A percentile compares a stretch with the other conserved stretches of the same genome.
These are phyloP conservation scores for Salix dunnii DNA, from an alignment of 345 rosid genomes.

Conservation along the genomic window DNA sequence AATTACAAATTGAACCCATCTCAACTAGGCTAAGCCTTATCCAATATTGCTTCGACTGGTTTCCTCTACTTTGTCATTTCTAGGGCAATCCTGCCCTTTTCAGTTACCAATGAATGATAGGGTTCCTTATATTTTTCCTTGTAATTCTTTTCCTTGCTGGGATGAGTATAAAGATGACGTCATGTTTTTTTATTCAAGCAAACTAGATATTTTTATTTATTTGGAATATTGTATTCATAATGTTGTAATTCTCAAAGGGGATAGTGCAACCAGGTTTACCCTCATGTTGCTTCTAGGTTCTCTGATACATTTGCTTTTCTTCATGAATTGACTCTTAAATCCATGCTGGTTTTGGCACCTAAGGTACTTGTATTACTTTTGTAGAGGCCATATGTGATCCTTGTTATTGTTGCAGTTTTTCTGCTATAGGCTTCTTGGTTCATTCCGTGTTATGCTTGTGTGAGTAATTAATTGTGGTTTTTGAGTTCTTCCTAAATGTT, in stretches of 20 bases:
- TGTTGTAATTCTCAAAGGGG: background rate
- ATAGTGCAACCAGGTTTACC: constrained; percentile 62
- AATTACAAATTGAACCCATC: background rate
- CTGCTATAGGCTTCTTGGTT: background rate
- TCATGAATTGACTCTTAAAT: constrained; percentile 94
- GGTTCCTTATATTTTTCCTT: background rate
- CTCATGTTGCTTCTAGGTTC: constrained; percentile 91
- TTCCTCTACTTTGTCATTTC: background rate
- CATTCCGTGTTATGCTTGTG: background rate
- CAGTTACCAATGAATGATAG: background rate
- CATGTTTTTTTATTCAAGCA: background rate
- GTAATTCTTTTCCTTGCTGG: constrained; percentile 39
- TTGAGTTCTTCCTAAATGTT: constrained; percentile 22
- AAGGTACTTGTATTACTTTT: constrained; percentile 46
- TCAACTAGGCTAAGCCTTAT: background rate
- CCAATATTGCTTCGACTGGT: background rate
- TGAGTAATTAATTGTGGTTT: background rate
- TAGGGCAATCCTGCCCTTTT: background rate
- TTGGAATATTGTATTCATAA: background rate
- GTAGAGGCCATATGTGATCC: background rate
- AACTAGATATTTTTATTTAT: constrained; percentile 3
- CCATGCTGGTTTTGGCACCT: constrained; percentile 95
- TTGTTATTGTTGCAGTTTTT: background rate
- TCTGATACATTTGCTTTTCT: constrained; percentile 89
- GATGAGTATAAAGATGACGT: constrained; percentile 65